Base-by-base conservation (phyloP, 805 yeast genomes). In the Candida tallmaniae region DNA sequence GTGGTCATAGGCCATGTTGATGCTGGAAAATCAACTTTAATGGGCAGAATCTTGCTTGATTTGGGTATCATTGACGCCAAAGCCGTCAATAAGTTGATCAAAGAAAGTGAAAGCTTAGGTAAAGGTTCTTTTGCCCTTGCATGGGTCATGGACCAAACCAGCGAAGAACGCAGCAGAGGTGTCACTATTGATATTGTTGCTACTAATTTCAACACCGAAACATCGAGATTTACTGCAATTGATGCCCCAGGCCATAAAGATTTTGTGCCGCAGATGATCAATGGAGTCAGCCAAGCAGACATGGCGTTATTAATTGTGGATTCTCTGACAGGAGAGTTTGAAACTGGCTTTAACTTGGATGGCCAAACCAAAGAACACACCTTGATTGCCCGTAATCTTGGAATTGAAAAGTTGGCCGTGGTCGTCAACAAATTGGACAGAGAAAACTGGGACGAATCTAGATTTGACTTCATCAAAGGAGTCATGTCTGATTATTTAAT, bases 171-270 rank as follows among this genome's bases (percentile, higher is more conserved):
- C 44, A 42, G 63, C 6, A 66, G 89, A 32, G 94, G 94, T 31
- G 87, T 84, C 4, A 84, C 94, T 2, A 78, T 83, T 16, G 94
- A 84, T 50, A 76, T 83, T 21, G 79, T 84, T 37, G 79, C 81
- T 34, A 78, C 84, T 6, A 63, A 67, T 25, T 79, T 84, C 40
- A 82, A 77, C 46, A 80, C 89, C 2, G 34, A 50, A 1, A 53
- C 46, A 2, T 66, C 78, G 5, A 58, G 68, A 31, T 82, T 80
- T 52, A 78, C 86, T 1, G 80, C 87, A 4, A 76, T 84, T 36
- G 94, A 84, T 60, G 88, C 94, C 1, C 94, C 94, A 0, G 94
- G 94, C 0, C 94, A 84, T 56, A 68, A 71, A 40, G 93, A 84
- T 49, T 84, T 81, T 54, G 83, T 84, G 21, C 94, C 94, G 4